phyloP scores from a whole-genome alignment of 2,329 filamentous ascomycete genomes.

The Beauveria sp. region DNA sequence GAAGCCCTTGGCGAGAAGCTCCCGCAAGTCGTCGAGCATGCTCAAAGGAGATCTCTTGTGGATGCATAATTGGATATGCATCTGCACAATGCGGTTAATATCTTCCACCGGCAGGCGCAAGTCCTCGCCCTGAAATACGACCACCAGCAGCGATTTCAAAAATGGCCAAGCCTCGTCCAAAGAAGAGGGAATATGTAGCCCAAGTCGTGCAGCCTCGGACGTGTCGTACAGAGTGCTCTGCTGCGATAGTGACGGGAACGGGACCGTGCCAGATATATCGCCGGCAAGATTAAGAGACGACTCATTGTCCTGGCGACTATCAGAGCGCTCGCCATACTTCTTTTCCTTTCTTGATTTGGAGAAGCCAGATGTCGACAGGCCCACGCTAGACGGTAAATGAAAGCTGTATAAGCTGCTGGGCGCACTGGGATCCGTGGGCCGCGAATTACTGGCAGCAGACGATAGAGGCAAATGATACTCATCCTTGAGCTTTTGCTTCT shows the following conservation, averaged over 20 bases:
- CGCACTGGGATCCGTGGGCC: slow-evolving; percentile 65
- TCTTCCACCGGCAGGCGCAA: slow-evolving; percentile 74
- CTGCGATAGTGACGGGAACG: slow-evolving; percentile 38
- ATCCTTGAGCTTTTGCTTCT: slow-evolving; percentile 73
- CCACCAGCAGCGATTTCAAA: slow-evolving; percentile 65
- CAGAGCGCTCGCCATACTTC: slow-evolving; percentile 62
- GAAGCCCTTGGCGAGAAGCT: slow-evolving; percentile 76
- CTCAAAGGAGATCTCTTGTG: slow-evolving; percentile 63
- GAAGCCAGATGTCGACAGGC: slow-evolving; percentile 58
- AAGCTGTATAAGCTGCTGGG: slow-evolving; percentile 75
- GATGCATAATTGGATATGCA: slow-evolving; percentile 72
- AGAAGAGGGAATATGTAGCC: slow-evolving; percentile 61
- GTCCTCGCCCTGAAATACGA: slow-evolving; percentile 77
- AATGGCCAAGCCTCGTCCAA: slow-evolving; percentile 77
- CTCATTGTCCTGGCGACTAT: slow-evolving; percentile 46
- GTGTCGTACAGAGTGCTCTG: slow-evolving; percentile 44
- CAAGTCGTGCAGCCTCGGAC: slow-evolving; percentile 46
- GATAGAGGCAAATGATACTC: slow-evolving; percentile 67
- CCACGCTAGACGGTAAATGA: slow-evolving; percentile 64
- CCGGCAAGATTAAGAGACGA: slow-evolving; percentile 30
- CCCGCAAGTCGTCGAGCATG: slow-evolving; percentile 68
- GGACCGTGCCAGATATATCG: slow-evolving; percentile 49
- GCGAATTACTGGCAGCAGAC: slow-evolving; percentile 69
- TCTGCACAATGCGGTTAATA: slow-evolving; percentile 70
- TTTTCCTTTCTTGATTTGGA: slow-evolving; percentile 83